These are phyloP conservation scores for Sclerotiophoma versabilis DNA, from an alignment of 2,329 filamentous ascomycete genomes.

Conservation along the genomic window DNA sequence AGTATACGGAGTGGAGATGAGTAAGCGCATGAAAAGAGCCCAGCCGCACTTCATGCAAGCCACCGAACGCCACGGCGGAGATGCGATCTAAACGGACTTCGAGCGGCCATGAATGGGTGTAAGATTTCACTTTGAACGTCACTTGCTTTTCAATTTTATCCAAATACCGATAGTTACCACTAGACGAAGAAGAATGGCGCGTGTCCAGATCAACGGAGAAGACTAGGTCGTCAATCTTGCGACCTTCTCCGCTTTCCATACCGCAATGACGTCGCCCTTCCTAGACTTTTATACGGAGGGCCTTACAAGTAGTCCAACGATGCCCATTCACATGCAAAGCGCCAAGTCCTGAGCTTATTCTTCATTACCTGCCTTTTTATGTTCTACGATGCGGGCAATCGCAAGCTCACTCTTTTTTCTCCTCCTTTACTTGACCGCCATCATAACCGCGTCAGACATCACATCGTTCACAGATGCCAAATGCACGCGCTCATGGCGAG, in stretches of 20 bases:
- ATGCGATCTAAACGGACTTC: too few relatives aligned
- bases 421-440: too few relatives aligned
- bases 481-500: slow-evolving; percentile 20
- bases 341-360: background rate
- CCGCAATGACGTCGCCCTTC: background rate
- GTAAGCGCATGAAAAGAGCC: too few relatives aligned
- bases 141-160: too few relatives aligned
- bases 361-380: background rate
- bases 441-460: slow-evolving; percentile 23
- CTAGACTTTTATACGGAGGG: background rate
- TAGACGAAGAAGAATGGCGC: too few relatives aligned
- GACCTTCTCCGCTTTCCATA: background rate
- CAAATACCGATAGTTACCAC: too few relatives aligned
- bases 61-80: too few relatives aligned
- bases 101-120: too few relatives aligned
- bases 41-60: too few relatives aligned
- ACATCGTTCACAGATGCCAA: slow-evolving; percentile 21
- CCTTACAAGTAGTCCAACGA: background rate
- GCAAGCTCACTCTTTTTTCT: background rate
- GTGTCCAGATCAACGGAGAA: background rate
- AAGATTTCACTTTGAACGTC: too few relatives aligned
- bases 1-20: too few relatives aligned
- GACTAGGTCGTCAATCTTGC: background rate
- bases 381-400: background rate
- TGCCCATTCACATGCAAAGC: background rate